phyloP scores from a whole-genome alignment of 352 stramenopile genomes.

The Globisporangium abappressorium region DNA sequence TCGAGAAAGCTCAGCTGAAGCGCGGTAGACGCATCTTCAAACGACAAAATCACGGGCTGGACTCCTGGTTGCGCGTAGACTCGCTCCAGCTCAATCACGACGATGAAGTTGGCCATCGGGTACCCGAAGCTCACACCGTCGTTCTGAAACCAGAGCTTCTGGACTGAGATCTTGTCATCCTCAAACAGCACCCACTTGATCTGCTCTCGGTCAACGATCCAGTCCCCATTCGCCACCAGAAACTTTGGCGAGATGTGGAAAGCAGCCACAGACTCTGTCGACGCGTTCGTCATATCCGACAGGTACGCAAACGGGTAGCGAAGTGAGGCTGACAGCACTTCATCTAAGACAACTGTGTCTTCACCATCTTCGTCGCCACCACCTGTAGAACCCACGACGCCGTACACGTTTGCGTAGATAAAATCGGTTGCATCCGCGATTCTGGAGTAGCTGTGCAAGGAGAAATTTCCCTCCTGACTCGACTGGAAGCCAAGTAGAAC shows the following conservation, averaged over 20 bases:
- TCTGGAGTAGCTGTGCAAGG: neutral
- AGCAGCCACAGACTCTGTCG: neutral
- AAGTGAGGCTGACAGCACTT: neutral
- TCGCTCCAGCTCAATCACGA: neutral
- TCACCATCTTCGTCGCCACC: too few species aligned
- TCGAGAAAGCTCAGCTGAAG: conserved; percentile 9
- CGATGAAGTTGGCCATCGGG: neutral
- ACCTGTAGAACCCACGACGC: neutral
- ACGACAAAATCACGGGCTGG: neutral
- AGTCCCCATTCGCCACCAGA: neutral
- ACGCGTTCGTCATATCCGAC: neutral
- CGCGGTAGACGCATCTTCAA: neutral
- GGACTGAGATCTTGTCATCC: conserved; percentile 2
- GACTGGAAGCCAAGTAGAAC: neutral
- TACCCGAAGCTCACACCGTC: neutral
- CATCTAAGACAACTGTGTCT: neutral
- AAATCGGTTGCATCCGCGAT: neutral
- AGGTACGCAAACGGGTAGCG: conserved; percentile 7
- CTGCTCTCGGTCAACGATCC: neutral
- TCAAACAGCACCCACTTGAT: neutral
- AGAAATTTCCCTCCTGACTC: neutral
- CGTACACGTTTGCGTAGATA: neutral
- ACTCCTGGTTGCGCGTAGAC: neutral
- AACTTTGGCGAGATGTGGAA: neutral
- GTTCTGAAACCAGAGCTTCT: neutral